Percentiles rank a stretch among this genome's conserved stretches.
These are phyloP conservation scores for Limtongia smithiae DNA, from an alignment of 805 yeast genomes.

Conservation along the genomic window DNA sequence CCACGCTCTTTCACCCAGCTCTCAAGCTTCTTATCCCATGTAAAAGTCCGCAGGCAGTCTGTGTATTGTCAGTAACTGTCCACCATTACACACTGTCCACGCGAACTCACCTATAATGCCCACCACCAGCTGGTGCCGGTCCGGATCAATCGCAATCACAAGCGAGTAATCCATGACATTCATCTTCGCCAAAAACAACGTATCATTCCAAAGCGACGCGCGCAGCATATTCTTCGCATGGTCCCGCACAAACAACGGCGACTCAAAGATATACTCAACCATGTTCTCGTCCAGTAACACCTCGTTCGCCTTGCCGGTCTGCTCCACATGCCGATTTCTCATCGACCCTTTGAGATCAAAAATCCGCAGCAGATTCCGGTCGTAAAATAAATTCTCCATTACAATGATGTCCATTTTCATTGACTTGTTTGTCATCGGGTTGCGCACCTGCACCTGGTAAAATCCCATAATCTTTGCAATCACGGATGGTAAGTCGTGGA, in stretches of 20 bases:
- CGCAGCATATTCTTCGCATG: constrained; percentile 81
- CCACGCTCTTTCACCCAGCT: constrained; percentile 98
- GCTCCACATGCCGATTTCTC: constrained; percentile 95
- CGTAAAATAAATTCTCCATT: constrained; percentile 92
- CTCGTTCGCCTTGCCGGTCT: constrained; percentile 92
- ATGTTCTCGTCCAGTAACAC: constrained; percentile 93
- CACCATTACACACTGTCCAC: background rate
- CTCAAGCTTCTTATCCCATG: constrained; percentile 98
- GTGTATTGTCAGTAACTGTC: background rate
- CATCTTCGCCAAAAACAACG: constrained; percentile 89
- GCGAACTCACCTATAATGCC: constrained; percentile 69
- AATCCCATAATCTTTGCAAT: constrained; percentile 93
- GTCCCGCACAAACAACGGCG: constrained; percentile 90
- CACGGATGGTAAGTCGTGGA: constrained; percentile 92
- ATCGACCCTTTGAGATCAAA: constrained; percentile 97
- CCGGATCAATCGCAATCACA: constrained; percentile 82
- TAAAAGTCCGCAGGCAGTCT: constrained; percentile 89
- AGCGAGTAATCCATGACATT: constrained; percentile 98
- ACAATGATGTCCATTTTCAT: constrained; percentile 86
- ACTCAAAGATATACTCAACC: constrained; percentile 96
- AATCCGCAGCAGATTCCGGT: constrained; percentile 73
- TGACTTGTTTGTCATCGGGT: constrained; percentile 67
- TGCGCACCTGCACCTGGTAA: constrained; percentile 86
- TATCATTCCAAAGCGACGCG: constrained; percentile 93
- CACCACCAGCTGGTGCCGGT: constrained; percentile 63